These are phyloP conservation scores for Collybia mongolica DNA, from an alignment of 768 basidiomycete genomes.

Conservation along the genomic window DNA sequence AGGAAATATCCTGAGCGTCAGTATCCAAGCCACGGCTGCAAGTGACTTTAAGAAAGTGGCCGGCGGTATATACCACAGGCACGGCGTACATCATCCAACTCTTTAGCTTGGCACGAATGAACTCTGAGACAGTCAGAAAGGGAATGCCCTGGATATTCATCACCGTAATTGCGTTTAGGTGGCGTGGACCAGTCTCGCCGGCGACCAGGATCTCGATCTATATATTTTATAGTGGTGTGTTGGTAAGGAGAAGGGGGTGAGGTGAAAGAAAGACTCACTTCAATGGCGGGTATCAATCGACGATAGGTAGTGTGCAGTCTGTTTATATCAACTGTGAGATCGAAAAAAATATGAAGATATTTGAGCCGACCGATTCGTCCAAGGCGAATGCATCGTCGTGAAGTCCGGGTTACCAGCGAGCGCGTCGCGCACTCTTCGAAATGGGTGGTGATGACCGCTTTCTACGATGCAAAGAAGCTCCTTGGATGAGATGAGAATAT, in stretches of 20 bases:
- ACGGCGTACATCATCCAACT: constrained; percentile 72
- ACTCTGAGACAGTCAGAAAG: constrained; percentile 84
- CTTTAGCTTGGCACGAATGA: constrained; percentile 82
- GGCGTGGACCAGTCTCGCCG: constrained; percentile 78
- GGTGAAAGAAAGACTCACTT: constrained; percentile 43
- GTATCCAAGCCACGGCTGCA: constrained; percentile 64
- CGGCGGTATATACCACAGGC: constrained; percentile 10
- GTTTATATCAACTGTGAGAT: constrained; percentile 10
- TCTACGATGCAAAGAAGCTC: constrained; percentile 87
- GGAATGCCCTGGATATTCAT: constrained; percentile 71
- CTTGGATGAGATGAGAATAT: constrained; percentile 34
- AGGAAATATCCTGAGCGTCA: constrained; percentile 78
- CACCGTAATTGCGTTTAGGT: constrained; percentile 64
- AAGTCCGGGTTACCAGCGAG: constrained; percentile 63
- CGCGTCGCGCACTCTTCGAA: constrained; percentile 79
- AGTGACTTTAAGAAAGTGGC: constrained; percentile 15
- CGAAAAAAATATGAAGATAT: constrained; percentile 2
- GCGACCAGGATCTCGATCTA: constrained; percentile 84
- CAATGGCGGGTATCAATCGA: constrained; percentile 73
- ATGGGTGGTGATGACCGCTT: constrained; percentile 69
- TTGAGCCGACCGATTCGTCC: constrained; percentile 72
- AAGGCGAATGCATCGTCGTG: constrained; percentile 71
- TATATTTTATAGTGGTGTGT: constrained; percentile 6
- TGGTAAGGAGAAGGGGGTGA: not conserved
- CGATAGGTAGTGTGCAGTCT: constrained; percentile 79